A percentile compares a stretch with the other conserved stretches of the same genome.
phyloP scores from a whole-genome alignment of 352 stramenopile genomes.

The Pythium oligandrum region DNA sequence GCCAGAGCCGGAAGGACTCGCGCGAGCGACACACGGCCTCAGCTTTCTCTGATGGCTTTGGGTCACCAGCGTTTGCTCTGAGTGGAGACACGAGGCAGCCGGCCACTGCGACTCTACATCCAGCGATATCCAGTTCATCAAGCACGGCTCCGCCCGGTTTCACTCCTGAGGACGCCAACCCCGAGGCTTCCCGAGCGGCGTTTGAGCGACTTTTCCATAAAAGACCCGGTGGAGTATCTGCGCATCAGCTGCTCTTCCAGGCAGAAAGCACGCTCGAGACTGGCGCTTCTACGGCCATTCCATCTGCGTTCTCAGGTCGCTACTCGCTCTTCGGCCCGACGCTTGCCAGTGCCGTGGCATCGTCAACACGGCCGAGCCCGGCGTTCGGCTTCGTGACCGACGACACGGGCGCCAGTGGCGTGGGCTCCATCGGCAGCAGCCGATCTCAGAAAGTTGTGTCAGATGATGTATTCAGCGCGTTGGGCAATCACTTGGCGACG shows the following conservation, averaged over 20 bases:
- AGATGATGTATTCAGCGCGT: too few relatives aligned
- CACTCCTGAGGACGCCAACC: slow-evolving; percentile 49
- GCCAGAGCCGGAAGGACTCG: too few relatives aligned
- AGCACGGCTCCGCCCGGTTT: slow-evolving; percentile 48
- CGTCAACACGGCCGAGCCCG: neutral
- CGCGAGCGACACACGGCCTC: too few relatives aligned
- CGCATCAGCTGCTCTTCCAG: slow-evolving; percentile 6
- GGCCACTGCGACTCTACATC: too few relatives aligned
- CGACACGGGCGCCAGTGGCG: neutral
- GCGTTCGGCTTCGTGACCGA: neutral
- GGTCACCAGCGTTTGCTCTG: too few relatives aligned
- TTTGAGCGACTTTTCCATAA: slow-evolving; percentile 34
- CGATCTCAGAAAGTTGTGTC: neutral
- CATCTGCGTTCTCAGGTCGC: slow-evolving; percentile 30
- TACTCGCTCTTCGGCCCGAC: slow-evolving; percentile 41
- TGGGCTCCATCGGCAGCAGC: slow-evolving; percentile 7
- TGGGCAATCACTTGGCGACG: slow-evolving; percentile 6
- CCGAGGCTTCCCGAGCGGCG: slow-evolving; percentile 35
- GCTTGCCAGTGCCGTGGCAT: neutral
- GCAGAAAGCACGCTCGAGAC: neutral
- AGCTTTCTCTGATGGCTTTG: too few relatives aligned
- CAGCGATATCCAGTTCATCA: too few relatives aligned
- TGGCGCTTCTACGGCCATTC: neutral
- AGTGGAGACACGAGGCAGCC: too few relatives aligned
- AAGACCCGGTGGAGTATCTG: neutral